phyloP scores from a whole-genome alignment of 2,329 filamentous ascomycete genomes.

The Purpureocillium takamizusanense region DNA sequence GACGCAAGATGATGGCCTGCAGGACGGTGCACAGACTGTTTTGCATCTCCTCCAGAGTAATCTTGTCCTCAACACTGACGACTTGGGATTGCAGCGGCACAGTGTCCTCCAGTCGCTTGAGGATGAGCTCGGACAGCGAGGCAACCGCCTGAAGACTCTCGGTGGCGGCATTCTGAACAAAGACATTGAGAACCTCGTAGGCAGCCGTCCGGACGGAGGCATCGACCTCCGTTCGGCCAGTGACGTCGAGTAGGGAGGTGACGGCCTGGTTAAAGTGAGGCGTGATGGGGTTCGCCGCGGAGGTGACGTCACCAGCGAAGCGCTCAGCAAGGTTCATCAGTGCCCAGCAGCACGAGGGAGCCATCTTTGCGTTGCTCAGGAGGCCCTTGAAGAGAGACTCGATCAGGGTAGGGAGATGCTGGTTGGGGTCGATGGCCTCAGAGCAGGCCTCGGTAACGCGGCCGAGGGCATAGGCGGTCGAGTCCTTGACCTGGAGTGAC shows the following conservation, averaged over 20 bases:
- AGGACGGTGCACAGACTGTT: conserved; percentile 88
- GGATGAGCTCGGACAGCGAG: conserved; percentile 74
- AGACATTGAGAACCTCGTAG: conserved; percentile 93
- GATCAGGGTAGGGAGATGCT: conserved; percentile 79
- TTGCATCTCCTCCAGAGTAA: conserved; percentile 95
- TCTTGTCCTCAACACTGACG: conserved; percentile 92
- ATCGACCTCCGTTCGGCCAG: conserved; percentile 73
- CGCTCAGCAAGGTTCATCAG: conserved; percentile 96
- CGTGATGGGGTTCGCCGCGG: conserved; percentile 71
- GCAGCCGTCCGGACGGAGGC: conserved; percentile 87
- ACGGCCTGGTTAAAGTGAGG: conserved; percentile 91
- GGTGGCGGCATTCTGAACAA: conserved; percentile 81
- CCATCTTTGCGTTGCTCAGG: conserved; percentile 90
- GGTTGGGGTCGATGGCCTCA: conserved; percentile 76
- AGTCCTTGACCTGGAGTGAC: conserved; percentile 87
- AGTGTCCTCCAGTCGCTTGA: conserved; percentile 86
- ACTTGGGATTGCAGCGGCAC: conserved; percentile 85
- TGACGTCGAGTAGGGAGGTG: conserved; percentile 74
- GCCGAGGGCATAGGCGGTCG: conserved; percentile 89
- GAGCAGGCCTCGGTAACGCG: conserved; percentile 93
- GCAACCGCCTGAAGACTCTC: conserved; percentile 77
- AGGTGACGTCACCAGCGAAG: conserved; percentile 80
- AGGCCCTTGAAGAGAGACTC: conserved; percentile 83
- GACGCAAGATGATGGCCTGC: conserved; percentile 80
- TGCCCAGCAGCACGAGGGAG: conserved; percentile 96